These are phyloP conservation scores for Kwoniella shandongensis DNA, from an alignment of 768 basidiomycete species.

Conservation along the genomic window DNA sequence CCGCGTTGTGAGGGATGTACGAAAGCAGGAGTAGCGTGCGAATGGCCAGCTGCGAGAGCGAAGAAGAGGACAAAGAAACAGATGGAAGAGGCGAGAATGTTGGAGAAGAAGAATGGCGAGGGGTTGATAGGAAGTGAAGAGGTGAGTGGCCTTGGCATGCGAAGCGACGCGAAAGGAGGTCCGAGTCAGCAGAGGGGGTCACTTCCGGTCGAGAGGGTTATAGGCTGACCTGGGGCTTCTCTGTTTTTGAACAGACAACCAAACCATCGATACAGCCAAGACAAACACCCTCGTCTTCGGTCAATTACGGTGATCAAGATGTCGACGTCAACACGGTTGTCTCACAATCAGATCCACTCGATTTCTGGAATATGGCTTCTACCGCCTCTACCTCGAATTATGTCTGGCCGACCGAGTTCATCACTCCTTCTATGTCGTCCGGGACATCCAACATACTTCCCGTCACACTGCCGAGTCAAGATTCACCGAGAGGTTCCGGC, in stretches of 20 bases:
- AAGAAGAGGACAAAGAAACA: slow-evolving; percentile 49
- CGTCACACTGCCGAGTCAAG: not conserved
- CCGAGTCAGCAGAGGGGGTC: no score
- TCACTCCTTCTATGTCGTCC: slow-evolving; percentile 15
- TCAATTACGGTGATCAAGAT: not conserved
- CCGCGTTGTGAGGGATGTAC: slow-evolving; percentile 37
- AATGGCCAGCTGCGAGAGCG: slow-evolving; percentile 45
- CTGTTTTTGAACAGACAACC: no score
- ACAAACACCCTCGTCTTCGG: not conserved
- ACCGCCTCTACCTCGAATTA: slow-evolving; percentile 22
- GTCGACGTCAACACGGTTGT: not conserved
- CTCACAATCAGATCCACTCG: not conserved
- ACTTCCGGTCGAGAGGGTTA: no score
- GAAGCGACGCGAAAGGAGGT: not conserved
- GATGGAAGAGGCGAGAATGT: slow-evolving; percentile 46
- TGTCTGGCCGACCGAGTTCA: slow-evolving; percentile 41
- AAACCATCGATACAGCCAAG: no score
- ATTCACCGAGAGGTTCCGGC: no score
- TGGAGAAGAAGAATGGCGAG: slow-evolving; percentile 11
- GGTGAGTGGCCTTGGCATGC: slow-evolving; percentile 15
- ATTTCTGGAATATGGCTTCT: slow-evolving; percentile 19
- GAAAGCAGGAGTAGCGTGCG: slow-evolving; percentile 41
- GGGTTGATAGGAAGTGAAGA: not conserved
- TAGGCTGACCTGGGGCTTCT: no score
- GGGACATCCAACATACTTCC: not conserved